Conservation (phyloP, 1,139 yeast species). For the Casaregolazyma suthepensis region DNA sequence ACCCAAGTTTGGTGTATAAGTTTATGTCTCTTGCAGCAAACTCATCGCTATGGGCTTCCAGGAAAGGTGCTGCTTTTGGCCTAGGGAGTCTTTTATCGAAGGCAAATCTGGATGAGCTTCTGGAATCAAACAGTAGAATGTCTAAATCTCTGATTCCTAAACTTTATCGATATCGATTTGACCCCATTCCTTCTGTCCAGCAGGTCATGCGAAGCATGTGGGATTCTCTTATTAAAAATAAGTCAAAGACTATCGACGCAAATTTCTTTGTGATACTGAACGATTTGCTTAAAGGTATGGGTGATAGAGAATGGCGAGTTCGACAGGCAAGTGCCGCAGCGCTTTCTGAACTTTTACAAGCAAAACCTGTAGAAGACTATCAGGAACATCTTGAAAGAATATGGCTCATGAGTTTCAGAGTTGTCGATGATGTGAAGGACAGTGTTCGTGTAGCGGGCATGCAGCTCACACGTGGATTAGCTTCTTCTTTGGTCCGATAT, state of each 20-base stretch:
- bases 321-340: constrained; percentile 86
- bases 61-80: constrained; percentile 93
- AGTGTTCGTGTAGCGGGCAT: constrained; percentile 83
- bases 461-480: constrained; percentile 59
- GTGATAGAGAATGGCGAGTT: constrained; percentile 86
- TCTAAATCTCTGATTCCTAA: constrained; percentile 69
- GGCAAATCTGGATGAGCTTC: constrained; percentile 60
- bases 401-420: constrained; percentile 86
- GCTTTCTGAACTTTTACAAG: constrained; percentile 61
- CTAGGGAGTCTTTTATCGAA: constrained; percentile 79
- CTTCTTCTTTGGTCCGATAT: constrained; percentile 55
- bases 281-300: constrained; percentile 67
- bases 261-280: constrained; percentile 55
- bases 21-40: constrained; percentile 90
- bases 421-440: constrained; percentile 90
- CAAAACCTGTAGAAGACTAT: constrained; percentile 49
- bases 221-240: constrained; percentile 63
- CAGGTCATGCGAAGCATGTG: constrained; percentile 86
- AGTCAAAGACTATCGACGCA: constrained; percentile 47
- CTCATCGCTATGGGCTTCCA: constrained; percentile 85
- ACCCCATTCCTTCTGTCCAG: constrained; percentile 72
- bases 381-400: constrained; percentile 55
- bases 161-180: constrained; percentile 75
- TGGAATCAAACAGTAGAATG: constrained; percentile 48
- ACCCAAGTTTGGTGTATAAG: constrained; percentile 87